Conservation (phyloP, 2,329 filamentous ascomycete genomes). For the Diplocarpon mali region DNA sequence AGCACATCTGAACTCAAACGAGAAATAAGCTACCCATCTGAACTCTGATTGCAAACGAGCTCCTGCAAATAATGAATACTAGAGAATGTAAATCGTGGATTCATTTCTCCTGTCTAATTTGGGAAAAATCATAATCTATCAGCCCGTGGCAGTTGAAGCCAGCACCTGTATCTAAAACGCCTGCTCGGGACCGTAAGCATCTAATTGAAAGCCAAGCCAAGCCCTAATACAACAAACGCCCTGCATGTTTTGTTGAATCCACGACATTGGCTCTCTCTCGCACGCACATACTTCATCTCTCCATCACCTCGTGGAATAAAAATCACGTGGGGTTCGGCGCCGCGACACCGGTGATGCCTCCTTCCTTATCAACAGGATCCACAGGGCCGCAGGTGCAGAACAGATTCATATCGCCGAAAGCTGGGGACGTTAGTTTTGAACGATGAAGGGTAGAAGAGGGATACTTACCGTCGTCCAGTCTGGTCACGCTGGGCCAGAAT, state of each 20-base stretch:
- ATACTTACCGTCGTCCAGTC: constrained; percentile 74
- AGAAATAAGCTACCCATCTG: no score
- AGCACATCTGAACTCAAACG: no score
- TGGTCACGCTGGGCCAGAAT: constrained; percentile 85
- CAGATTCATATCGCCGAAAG: constrained; percentile 82
- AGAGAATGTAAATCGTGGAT: not conserved
- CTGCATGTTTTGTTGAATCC: not conserved
- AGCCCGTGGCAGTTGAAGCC: constrained; percentile 12
- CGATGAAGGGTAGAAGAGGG: constrained; percentile 7
- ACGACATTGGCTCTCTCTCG: not conserved
- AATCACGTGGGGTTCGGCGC: constrained; percentile 20
- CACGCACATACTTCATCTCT: not conserved
- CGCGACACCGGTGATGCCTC: constrained; percentile 18
- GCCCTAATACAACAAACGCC: not conserved
- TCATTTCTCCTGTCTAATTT: not conserved
- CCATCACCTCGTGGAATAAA: not conserved
- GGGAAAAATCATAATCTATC: not conserved
- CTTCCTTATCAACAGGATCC: constrained; percentile 32
- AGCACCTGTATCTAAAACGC: constrained; percentile 5
- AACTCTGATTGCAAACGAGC: no score
- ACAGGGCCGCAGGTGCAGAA: constrained; percentile 92
- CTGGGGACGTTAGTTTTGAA: constrained; percentile 33
- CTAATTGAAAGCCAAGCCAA: not conserved
- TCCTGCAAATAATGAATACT: no score
- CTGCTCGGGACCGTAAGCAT: not conserved